Evolutionary conservation across 192 early-diverging fungal genomes (phyloP).

Genomic region (Umbelopsis sp.): DNA sequence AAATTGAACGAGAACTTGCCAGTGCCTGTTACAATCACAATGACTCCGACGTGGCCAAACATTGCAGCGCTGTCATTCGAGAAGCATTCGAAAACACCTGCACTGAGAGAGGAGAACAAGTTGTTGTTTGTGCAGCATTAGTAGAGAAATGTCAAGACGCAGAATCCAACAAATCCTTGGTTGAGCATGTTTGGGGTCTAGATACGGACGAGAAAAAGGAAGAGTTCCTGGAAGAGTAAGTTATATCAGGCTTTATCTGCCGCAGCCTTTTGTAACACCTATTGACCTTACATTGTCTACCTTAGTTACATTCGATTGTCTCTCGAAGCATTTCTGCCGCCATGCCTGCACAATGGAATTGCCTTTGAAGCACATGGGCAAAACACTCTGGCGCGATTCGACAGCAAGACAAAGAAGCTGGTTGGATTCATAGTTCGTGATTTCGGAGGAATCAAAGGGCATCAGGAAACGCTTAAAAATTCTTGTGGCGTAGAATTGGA

Average conservation of each 20-base stretch:
- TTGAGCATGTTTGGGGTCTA: constrained; percentile 48
- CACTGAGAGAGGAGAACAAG: constrained; percentile 35
- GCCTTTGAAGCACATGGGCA: constrained; percentile 70
- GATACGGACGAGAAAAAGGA: constrained; percentile 43
- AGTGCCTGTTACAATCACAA: constrained; percentile 48
- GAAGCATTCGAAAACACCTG: constrained; percentile 46
- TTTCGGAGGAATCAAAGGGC: constrained; percentile 70
- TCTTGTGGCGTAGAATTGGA: constrained; percentile 50
- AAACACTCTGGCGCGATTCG: constrained; percentile 60
- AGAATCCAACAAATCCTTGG: constrained; percentile 39
- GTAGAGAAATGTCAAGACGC: constrained; percentile 43
- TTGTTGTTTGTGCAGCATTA: constrained; percentile 60
- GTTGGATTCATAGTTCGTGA: constrained; percentile 66
- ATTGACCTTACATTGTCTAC: not conserved
- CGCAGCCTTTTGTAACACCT: not conserved
- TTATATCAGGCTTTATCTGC: not conserved
- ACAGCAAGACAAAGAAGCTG: constrained; percentile 46
- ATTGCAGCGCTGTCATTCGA: constrained; percentile 59
- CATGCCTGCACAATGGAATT: constrained; percentile 59
- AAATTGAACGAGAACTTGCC: constrained; percentile 57
- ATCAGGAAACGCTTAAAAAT: constrained; percentile 47
- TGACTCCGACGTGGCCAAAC: constrained; percentile 64
- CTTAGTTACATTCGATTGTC: constrained; percentile 44
- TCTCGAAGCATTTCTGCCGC: constrained; percentile 62
- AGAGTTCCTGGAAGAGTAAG: constrained; percentile 46